Evolutionary conservation across 768 basidiomycete genomes (phyloP), one percentile per base, ranked within the genome.

Genomic region (Hypsizygus marmoreus): DNA sequence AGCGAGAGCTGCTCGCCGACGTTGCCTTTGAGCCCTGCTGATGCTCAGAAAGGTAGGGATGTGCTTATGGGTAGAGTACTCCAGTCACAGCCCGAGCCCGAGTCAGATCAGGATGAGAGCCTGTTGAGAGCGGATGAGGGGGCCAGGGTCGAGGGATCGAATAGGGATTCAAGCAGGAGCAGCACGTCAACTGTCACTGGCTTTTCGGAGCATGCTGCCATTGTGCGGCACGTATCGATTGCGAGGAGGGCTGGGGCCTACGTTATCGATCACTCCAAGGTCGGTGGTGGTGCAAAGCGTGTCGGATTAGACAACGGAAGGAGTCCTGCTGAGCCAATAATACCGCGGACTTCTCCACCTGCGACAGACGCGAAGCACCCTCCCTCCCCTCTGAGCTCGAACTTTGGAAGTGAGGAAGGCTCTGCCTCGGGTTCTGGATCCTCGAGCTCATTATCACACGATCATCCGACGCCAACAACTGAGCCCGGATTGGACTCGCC

Each of bases 161-260:
- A 70, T 44, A 56, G 75, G 39, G 72, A 76, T 54, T 78, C 78
- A 10, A 73, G 63, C 47, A 63, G 71, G 43, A 76, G 74, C 54
- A 74, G 72, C 50, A 67, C 71, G 9, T 74, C 75, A 17, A 76
- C 75, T 2, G 73, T 81, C 10, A 68, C 67, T 1, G 67, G 58
- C 17, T 54, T 74, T 12, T 59, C 62, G n/a, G 53, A 53, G 2
- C 49, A 65, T 13, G 58, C 70, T 11, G 69, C 67, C 7, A 69
- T 79, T 39, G 74, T 79, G 6, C 63, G 74, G 38, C 69, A 67
- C 41, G 76, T 71, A 7, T 74, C 70, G 16, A 63, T 82, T 9
- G 78, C 73, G 19, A 67, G 77, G 45, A 67, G 76, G 40, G 72
- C 78, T 10, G 69, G 76, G 8, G 80, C 81, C n/a, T 77, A 75